phyloP scores from a whole-genome alignment of 768 basidiomycete species.

The Boletus reticuloceps region DNA sequence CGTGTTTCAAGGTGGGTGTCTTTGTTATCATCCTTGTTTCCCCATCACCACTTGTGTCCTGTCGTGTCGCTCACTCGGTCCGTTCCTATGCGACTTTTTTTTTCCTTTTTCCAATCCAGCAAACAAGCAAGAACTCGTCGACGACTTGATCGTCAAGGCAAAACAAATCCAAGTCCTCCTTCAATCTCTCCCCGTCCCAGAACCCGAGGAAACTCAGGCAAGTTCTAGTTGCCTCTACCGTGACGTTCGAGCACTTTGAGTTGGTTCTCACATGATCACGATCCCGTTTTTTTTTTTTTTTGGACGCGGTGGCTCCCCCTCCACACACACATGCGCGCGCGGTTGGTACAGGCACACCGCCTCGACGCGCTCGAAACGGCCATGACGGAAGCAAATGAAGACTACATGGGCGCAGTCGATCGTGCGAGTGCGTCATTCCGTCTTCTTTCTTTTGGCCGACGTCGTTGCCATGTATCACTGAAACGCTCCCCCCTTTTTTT shows the following conservation, averaged over 20 bases:
- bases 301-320: no score
- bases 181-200: slow-evolving; percentile 72
- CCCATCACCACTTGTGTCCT: background rate
- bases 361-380: slow-evolving; percentile 65
- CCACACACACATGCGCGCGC: background rate
- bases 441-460: background rate
- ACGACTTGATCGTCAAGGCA: slow-evolving; percentile 80
- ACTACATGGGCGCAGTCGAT: slow-evolving; percentile 69
- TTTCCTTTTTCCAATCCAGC: slow-evolving; percentile 38
- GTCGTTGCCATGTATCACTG: background rate
- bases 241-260: no score
- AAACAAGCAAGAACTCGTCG: slow-evolving; percentile 81
- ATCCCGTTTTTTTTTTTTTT: no score
- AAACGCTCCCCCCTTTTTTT: background rate
- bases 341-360: slow-evolving; percentile 54
- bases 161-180: slow-evolving; percentile 89
- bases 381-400: slow-evolving; percentile 69
- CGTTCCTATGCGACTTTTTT: background rate
- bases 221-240: background rate
- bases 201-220: slow-evolving; percentile 73
- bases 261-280: no score
- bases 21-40: no score
- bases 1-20: slow-evolving; percentile 63
- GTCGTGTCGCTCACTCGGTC: background rate
- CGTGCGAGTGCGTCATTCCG: slow-evolving; percentile 64